phyloP scores from a whole-genome alignment of 495 filamentous ascomycete species.

The Hypoxylon cercidicola region DNA sequence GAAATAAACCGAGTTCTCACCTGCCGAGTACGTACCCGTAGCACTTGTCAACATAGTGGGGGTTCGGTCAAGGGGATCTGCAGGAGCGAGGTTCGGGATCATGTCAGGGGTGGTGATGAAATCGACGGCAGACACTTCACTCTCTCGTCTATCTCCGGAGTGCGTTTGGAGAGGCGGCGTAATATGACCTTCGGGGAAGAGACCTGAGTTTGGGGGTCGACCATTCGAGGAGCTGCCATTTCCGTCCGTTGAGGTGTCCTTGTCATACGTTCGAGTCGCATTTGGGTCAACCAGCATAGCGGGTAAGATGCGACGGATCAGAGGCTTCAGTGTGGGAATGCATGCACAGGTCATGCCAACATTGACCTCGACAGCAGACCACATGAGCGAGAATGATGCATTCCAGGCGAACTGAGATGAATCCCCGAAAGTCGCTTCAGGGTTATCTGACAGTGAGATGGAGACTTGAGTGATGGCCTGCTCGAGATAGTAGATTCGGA shows the following conservation, averaged over 20 bases:
- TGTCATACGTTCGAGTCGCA: constrained; percentile 47
- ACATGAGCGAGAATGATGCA: constrained; percentile 87
- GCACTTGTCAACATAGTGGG: constrained; percentile 30
- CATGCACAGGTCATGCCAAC: constrained; percentile 88
- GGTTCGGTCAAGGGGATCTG: constrained; percentile 30
- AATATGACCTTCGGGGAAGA: constrained; percentile 16
- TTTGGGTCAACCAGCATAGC: constrained; percentile 67
- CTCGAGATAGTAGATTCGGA: constrained; percentile 90
- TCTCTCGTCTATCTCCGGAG: constrained; percentile 38
- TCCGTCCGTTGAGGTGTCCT: constrained; percentile 34
- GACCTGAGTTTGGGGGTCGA: constrained; percentile 14
- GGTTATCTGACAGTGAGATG: constrained; percentile 36
- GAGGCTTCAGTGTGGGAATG: constrained; percentile 87
- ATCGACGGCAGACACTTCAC: constrained; percentile 64
- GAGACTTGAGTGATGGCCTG: constrained; percentile 64
- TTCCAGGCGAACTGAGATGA: constrained; percentile 68
- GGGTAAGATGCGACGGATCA: constrained; percentile 80
- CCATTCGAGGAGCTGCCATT: constrained; percentile 36
- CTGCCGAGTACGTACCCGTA: constrained; percentile 28
- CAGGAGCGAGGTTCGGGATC: constrained; percentile 7
- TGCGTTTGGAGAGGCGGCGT: constrained; percentile 40
- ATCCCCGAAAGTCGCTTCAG: constrained; percentile 48
- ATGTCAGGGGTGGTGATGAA: constrained; percentile 68
- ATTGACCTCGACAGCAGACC: constrained; percentile 92
- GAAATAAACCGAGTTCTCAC: constrained; percentile 64